Conservation (phyloP, 495 filamentous ascomycete species). For the Neurospora hispaniola region DNA sequence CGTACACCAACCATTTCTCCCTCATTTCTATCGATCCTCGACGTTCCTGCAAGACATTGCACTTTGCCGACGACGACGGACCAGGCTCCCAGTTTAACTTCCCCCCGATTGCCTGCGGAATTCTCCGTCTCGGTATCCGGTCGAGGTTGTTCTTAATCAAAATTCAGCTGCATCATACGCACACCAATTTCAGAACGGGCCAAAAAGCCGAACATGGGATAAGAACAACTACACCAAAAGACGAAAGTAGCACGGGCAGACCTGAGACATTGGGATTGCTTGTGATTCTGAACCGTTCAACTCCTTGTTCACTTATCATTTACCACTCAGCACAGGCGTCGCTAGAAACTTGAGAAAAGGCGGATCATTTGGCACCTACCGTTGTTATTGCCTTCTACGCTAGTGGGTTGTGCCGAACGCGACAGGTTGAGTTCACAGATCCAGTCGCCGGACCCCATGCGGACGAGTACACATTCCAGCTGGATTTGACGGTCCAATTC, state of each 20-base stretch:
- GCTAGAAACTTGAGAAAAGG: background rate
- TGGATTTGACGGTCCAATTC: background rate
- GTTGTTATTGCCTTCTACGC: background rate
- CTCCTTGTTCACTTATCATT: background rate
- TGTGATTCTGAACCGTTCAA: background rate
- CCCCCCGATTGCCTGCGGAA: background rate
- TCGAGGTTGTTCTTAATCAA: background rate
- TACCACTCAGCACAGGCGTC: background rate
- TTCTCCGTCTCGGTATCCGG: background rate
- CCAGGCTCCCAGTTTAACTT: background rate
- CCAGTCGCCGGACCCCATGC: background rate
- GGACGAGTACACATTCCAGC: background rate
- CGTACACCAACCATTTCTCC: background rate
- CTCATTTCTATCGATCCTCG: background rate
- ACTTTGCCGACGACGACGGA: background rate
- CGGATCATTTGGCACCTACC: background rate
- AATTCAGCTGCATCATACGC: background rate
- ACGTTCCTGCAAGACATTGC: background rate
- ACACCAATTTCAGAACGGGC: background rate
- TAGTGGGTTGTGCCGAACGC: background rate
- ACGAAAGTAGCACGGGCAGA: background rate
- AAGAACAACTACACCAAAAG: background rate
- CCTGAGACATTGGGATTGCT: background rate
- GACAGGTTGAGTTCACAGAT: background rate
- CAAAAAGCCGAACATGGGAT: background rate